A percentile compares a stretch with the other conserved stretches of the same genome.
Evolutionary conservation across 306 rosid species (phyloP).

Genomic region (Pterocarpus macrocarpus): DNA sequence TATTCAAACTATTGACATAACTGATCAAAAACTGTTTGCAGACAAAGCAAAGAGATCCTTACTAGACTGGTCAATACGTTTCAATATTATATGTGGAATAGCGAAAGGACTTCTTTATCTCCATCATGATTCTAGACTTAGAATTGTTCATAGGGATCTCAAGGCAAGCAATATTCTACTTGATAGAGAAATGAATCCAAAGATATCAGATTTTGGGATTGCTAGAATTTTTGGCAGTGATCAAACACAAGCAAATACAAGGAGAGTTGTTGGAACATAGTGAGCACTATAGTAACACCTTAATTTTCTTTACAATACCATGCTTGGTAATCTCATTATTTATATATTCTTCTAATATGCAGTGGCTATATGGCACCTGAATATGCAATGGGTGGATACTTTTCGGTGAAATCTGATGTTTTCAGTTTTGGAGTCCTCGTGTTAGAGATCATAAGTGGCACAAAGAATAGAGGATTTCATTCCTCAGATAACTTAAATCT

Average conservation of each 20-base stretch:
- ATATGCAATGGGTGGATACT: constrained; percentile 68
- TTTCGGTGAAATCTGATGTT: constrained; percentile 68
- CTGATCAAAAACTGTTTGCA: constrained; percentile 49
- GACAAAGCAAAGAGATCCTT: constrained; percentile 46
- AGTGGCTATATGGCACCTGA: constrained; percentile 78
- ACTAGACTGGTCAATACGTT: constrained; percentile 66
- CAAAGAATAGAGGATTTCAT: constrained; percentile 67
- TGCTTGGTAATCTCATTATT: not conserved
- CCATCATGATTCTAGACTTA: constrained; percentile 70
- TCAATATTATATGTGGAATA: constrained; percentile 66
- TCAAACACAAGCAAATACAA: constrained; percentile 67
- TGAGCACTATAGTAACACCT: constrained; percentile 49
- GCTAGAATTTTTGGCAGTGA: constrained; percentile 66
- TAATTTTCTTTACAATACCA: not conserved
- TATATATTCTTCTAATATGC: not conserved
- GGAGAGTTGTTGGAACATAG: constrained; percentile 76
- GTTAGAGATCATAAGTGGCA: constrained; percentile 62
- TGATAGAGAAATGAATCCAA: constrained; percentile 66
- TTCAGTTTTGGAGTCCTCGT: constrained; percentile 76
- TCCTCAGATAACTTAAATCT: constrained; percentile 58
- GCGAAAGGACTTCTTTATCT: constrained; percentile 73
- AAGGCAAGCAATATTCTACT: constrained; percentile 73
- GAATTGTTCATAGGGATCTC: constrained; percentile 76
- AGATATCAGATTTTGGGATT: constrained; percentile 79
- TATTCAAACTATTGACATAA: not conserved